Conservation (phyloP, 352 stramenopile species). For the Saprolegnia diclina region DNA sequence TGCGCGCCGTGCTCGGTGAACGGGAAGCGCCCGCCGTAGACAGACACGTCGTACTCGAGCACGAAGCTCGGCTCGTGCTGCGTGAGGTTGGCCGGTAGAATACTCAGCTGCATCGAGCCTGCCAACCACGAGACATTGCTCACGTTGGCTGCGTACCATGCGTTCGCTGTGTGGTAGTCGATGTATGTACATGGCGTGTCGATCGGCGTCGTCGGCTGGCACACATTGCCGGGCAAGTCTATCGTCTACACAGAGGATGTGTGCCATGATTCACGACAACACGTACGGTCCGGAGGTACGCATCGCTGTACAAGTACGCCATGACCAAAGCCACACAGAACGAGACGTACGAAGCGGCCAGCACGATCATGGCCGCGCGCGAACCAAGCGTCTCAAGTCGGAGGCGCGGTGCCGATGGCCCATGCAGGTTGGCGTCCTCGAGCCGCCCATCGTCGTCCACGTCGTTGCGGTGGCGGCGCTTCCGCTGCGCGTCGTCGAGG, state of each 20-base stretch:
- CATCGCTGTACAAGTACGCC: conserved; percentile 71
- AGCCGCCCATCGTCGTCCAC: neutral
- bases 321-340: conserved; percentile 63
- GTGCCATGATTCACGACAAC: conserved; percentile 1
- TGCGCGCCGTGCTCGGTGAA: conserved; percentile 37
- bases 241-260: conserved; percentile 34
- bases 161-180: conserved; percentile 44
- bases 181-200: conserved; percentile 60
- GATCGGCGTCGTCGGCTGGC: conserved; percentile 26
- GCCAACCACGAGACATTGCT: conserved; percentile 64
- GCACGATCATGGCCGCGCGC: conserved; percentile 55
- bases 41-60: conserved; percentile 55
- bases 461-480: conserved; percentile 4
- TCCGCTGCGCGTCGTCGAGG: conserved; percentile 42
- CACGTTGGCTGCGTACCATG: conserved; percentile 62
- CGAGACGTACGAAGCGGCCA: conserved; percentile 69
- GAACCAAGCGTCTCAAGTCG: conserved; percentile 77
- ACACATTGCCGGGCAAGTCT: conserved; percentile 50
- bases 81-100: conserved; percentile 32
- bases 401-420: conserved; percentile 39
- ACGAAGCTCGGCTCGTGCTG: conserved; percentile 47
- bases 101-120: conserved; percentile 52
- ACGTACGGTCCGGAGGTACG: conserved; percentile 57
- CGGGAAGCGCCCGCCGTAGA: conserved; percentile 58
- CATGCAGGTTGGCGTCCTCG: conserved; percentile 17